phyloP scores from a whole-genome alignment of 768 basidiomycete species.

The Leccinum subtestaceum region DNA sequence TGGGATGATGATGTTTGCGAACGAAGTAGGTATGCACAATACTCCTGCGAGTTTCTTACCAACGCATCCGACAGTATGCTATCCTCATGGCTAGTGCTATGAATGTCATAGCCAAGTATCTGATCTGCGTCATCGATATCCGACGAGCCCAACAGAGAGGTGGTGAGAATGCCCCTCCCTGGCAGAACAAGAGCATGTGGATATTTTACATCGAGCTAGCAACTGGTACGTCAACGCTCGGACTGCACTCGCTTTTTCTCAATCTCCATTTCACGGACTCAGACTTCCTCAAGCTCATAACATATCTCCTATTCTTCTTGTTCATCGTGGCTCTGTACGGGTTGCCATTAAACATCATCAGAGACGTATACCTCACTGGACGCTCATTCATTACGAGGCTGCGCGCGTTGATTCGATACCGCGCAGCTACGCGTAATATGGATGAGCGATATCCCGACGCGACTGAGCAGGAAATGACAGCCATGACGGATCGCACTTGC shows the following conservation, averaged over 20 bases:
- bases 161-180: constrained; percentile 82
- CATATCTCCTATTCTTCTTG: constrained; percentile 90
- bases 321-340: constrained; percentile 95
- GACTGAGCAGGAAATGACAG: constrained; percentile 75
- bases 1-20: constrained; percentile 92
- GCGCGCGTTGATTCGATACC: constrained; percentile 87
- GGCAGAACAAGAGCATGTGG: constrained; percentile 99
- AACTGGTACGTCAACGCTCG: constrained; percentile 59
- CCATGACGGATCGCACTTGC: constrained; percentile 87
- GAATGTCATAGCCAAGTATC: constrained; percentile 79
- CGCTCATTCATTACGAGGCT: constrained; percentile 88
- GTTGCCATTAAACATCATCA: constrained; percentile 92
- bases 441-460: constrained; percentile 93
- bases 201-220: constrained; percentile 90
- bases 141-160: constrained; percentile 73
- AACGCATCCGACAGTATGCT: constrained; percentile 61
- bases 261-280: constrained; percentile 7
- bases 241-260: constrained; percentile 1
- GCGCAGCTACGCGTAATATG: constrained; percentile 94
- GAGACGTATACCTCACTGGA: constrained; percentile 95
- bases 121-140: constrained; percentile 77
- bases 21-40: constrained; percentile 60
- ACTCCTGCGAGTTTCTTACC: constrained; percentile 7
- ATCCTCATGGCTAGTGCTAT: constrained; percentile 80
- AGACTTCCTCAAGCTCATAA: constrained; percentile 94